Evolutionary conservation across 2,329 filamentous ascomycete species (phyloP), one percentile per base, ranked within the genome.

Genomic region (Sordariomycetes sp.): DNA sequence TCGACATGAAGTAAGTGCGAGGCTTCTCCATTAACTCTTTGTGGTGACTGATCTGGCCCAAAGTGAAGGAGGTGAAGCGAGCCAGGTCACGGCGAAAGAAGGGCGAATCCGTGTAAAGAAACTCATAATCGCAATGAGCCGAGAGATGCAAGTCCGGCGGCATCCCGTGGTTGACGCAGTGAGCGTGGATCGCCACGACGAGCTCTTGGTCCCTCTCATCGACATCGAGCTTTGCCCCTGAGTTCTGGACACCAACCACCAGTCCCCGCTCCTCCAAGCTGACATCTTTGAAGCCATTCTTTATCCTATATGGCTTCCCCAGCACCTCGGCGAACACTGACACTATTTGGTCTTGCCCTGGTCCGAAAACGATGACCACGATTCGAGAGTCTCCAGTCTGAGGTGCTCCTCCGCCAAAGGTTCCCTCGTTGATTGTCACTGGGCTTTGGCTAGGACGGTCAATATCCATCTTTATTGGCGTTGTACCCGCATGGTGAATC

Each of bases 1-100:
- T 92, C 5, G 86, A 92, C 43, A 93, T 86, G 49, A 92, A 79
- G 46, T 84, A 88, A 0, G 85, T 92, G 48, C 85, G 72, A 26
- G 75, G 70, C 51, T 92, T 92, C 33, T 79, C 75, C 64, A 81
- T 79, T 25, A 93, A 63, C 37, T 83, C 79, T 45, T 82, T 78
- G 51, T 93, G 84, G 36, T 82, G 81, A 48, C 75, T 80, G 42
- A 82, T 79, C 59, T 92, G 85, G 8, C 86, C 86, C 18, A 92
- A 63, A 6, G 82, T 79, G 50, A 92, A 80, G 6, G 84, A 83
- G 18, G 87, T 72, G 50, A 88, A 92, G 24, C 86, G 75, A 8
- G 84, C 76, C 30, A 92, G 63, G 50, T 92, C 84, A 37, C 84
- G 72, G 19, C 85, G 75, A 41, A 81, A 78, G 53, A 83, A 85